A percentile compares a stretch with the other conserved stretches of the same genome.
Evolutionary conservation across 495 filamentous ascomycete species (phyloP).

Genomic region (Lasiosphaeria miniovina): DNA sequence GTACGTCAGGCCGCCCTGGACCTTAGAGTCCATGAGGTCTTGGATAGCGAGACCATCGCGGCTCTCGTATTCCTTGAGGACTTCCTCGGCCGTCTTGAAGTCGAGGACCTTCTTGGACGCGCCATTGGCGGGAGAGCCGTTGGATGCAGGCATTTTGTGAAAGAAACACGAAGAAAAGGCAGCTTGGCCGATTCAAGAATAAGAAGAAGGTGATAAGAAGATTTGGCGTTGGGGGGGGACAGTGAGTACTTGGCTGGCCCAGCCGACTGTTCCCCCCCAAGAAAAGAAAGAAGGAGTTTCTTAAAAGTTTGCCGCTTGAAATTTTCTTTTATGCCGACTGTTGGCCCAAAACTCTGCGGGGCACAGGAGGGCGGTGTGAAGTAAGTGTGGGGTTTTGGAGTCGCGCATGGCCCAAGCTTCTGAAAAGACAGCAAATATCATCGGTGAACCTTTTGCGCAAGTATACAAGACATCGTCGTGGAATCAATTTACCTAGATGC

Average conservation of each 20-base stretch:
- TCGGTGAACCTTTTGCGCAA: too few relatives aligned
- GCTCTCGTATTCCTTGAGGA: conserved; percentile 70
- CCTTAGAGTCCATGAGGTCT: conserved; percentile 80
- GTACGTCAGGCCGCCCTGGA: conserved; percentile 83
- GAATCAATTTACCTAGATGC: too few relatives aligned
- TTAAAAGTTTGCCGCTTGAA: conserved; percentile 19
- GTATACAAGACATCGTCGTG: too few relatives aligned
- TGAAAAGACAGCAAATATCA: neutral
- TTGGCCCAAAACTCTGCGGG: conserved; percentile 20
- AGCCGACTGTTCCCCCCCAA: conserved; percentile 37
- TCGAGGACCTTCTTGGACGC: conserved; percentile 39
- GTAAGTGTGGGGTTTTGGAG: conserved; percentile 6
- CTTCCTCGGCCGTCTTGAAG: conserved; percentile 66
- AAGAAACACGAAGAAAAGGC: conserved; percentile 8
- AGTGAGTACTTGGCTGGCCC: conserved; percentile 26
- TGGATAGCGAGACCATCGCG: conserved; percentile 82
- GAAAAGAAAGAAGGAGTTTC: conserved; percentile 28
- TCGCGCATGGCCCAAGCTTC: neutral
- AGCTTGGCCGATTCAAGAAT: conserved; percentile 7
- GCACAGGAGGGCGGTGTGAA: conserved; percentile 26
- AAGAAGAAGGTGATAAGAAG: conserved; percentile 11
- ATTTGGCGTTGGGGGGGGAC: conserved; percentile 25
- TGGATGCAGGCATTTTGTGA: conserved; percentile 62
- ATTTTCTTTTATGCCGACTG: conserved; percentile 26
- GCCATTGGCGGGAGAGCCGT: conserved; percentile 48